Percentiles rank a stretch among this genome's conserved stretches.
Evolutionary conservation across 2,329 filamentous ascomycete genomes (phyloP).

Genomic region (Penicillium oxalicum): DNA sequence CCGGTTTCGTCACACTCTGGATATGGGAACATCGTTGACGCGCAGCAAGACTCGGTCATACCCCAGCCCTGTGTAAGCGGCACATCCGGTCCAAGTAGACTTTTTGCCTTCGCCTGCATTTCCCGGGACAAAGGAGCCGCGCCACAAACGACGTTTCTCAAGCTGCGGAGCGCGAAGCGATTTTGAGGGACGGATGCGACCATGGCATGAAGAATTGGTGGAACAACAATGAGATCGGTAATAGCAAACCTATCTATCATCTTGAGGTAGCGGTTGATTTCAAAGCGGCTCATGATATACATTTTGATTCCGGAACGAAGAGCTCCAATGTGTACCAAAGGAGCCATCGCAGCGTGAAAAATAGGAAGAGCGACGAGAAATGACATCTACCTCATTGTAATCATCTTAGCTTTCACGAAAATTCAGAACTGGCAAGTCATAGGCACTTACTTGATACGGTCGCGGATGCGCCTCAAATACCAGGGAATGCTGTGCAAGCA

Average conservation of each 20-base stretch:
- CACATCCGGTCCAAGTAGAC: constrained; percentile 36
- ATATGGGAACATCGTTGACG: constrained; percentile 34
- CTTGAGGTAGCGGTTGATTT: constrained; percentile 45
- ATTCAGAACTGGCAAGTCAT: no score
- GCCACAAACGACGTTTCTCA: constrained; percentile 35
- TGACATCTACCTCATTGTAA: no score
- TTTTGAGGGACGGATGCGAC: constrained; percentile 41
- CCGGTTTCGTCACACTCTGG: constrained; percentile 43
- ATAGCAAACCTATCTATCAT: constrained; percentile 45
- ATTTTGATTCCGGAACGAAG: constrained; percentile 37
- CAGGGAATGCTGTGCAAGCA: constrained; percentile 50
- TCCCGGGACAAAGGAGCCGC: constrained; percentile 49
- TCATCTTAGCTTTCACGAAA: no score
- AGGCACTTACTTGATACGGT: constrained; percentile 39
- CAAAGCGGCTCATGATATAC: constrained; percentile 46
- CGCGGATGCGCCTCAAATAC: constrained; percentile 39
- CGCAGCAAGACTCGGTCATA: constrained; percentile 51
- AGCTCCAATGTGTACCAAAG: constrained; percentile 37
- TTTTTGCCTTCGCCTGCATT: constrained; percentile 43
- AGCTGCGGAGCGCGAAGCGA: constrained; percentile 40
- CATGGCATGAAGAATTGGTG: constrained; percentile 48
- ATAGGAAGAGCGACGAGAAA: no score
- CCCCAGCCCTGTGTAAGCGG: constrained; percentile 50
- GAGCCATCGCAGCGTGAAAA: constrained; percentile 48
- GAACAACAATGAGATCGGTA: constrained; percentile 48